Base-by-base conservation (phyloP, 208 protist species). In the Tritrichomonas foetus region DNA sequence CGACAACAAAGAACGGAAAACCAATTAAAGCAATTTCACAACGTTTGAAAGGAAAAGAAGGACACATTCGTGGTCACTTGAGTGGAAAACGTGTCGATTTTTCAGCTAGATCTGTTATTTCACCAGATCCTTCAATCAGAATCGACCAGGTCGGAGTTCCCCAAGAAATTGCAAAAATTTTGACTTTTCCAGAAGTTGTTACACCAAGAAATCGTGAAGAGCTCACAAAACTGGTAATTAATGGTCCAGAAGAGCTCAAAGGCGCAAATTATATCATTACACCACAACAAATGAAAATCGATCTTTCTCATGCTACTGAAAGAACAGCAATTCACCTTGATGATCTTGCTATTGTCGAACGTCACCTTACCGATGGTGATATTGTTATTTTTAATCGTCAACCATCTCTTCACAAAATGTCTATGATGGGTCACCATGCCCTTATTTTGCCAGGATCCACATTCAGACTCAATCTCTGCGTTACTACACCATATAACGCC, bases 31-130 rank as follows among this genome's bases (percentile, higher is more conserved):
- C 98, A 27, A 98, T 99, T 72, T 96, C 97, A 92, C 97, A 99
- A 96, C 97, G 99, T 36, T 95, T 99, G 20, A 99, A 99, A 95
- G 99, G 98, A 57, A 99, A 99, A 96, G 98, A 98, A 95, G 99
- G 99, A 47, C 96, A 98, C 36, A 97, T 99, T 64, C 96, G 99
- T 74, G 97, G 97, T 47, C 99, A 99, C 95, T 95, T 99, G 11
- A 99, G 99, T 98, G 99, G 99, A 80, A 99, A 99, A 96, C 98
- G 99, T 93, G 98, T 99, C 36, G 98, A 99, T 95, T 99, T 99
- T 95, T 98, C 96, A 66, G 99, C 99, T 11, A 97, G 99, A 66
- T 99, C 99, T 0, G 99, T 99, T 94, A 99, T 99, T 96, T 99
- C 98, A 5, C 96, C 98, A 0, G 98, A 99, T 95, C 98, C 98